These are phyloP conservation scores for Termitomyces sp. DNA, from an alignment of 768 basidiomycete genomes.

Conservation along the genomic window DNA sequence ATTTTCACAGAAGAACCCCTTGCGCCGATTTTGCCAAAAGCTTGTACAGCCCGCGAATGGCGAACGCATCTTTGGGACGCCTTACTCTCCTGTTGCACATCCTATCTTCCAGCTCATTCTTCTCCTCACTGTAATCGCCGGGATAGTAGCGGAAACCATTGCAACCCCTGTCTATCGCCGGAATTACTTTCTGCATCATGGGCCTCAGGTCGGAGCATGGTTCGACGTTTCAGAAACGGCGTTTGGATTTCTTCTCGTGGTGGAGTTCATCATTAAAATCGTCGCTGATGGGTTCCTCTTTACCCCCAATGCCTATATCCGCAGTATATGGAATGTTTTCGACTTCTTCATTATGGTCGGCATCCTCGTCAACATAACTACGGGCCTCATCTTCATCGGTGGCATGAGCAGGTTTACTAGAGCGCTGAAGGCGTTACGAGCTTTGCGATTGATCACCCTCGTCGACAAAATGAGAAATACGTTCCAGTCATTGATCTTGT, in stretches of 20 bases:
- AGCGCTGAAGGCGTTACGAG: conserved; percentile 84
- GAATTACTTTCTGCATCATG: conserved; percentile 60
- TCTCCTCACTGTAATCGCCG: conserved; percentile 73
- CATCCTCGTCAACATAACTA: conserved; percentile 70
- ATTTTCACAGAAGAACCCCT: conserved; percentile 72
- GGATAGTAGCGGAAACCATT: conserved; percentile 77
- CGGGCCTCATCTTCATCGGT: conserved; percentile 70
- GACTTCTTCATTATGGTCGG: conserved; percentile 85
- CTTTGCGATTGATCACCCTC: conserved; percentile 86
- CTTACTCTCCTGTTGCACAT: conserved; percentile 61
- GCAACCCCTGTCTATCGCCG: conserved; percentile 86
- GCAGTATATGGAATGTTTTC: conserved; percentile 88
- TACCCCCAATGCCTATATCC: conserved; percentile 88
- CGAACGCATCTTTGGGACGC: conserved; percentile 83
- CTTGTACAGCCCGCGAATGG: conserved; percentile 82
- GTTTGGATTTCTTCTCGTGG: conserved; percentile 68
- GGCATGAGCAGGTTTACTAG: conserved; percentile 82
- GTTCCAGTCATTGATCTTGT: conserved; percentile 84
- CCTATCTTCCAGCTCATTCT: conserved; percentile 75
- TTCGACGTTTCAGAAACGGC: conserved; percentile 79
- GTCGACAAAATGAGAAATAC: conserved; percentile 84
- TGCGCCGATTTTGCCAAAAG: conserved; percentile 78
- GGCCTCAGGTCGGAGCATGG: conserved; percentile 71
- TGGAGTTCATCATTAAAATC: conserved; percentile 88
- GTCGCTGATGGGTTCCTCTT: conserved; percentile 91